Evolutionary conservation across 371 early-diverging fungal genomes (phyloP).

Genomic region (Nematocida sp.): DNA sequence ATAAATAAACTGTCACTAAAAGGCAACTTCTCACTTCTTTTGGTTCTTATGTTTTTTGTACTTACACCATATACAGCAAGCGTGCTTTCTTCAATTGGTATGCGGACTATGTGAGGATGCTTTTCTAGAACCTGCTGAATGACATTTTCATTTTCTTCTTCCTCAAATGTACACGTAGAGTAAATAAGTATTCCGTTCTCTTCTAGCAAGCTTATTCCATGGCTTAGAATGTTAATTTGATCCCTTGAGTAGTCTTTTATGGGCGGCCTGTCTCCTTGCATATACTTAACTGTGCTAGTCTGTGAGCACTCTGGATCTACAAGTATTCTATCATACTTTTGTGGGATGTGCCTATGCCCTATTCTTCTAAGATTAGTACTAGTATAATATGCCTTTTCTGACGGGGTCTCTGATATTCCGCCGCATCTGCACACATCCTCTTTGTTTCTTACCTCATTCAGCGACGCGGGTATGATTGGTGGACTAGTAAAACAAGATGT

Average conservation of each 20-base stretch:
- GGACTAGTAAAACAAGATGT: background rate
- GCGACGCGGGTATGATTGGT: background rate
- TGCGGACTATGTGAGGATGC: constrained; percentile 4
- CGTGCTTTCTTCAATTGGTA: constrained; percentile 12
- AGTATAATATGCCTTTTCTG: constrained; percentile 6
- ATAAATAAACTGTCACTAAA: constrained; percentile 26
- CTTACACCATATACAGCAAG: background rate
- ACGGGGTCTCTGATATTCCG: background rate
- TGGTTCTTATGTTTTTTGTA: background rate
- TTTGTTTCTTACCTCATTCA: background rate
- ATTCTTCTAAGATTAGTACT: constrained; percentile 3
- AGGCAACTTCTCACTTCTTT: background rate
- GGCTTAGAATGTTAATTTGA: constrained; percentile 80
- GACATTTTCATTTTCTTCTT: constrained; percentile 71
- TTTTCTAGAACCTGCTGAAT: constrained; percentile 50
- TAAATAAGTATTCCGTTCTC: constrained; percentile 89
- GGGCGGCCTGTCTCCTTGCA: background rate
- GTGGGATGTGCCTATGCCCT: background rate
- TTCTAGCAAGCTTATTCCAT: constrained; percentile 80
- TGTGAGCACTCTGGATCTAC: constrained; percentile 32
- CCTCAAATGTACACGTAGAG: constrained; percentile 95
- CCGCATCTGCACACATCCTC: constrained; percentile 7
- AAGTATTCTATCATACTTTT: constrained; percentile 8
- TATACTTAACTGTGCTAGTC: constrained; percentile 19
- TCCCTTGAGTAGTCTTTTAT: background rate